Percentiles rank a stretch among this genome's conserved stretches.
These are phyloP conservation scores for Cordyceps cicadae DNA, from an alignment of 2,329 filamentous ascomycete species.

Conservation along the genomic window DNA sequence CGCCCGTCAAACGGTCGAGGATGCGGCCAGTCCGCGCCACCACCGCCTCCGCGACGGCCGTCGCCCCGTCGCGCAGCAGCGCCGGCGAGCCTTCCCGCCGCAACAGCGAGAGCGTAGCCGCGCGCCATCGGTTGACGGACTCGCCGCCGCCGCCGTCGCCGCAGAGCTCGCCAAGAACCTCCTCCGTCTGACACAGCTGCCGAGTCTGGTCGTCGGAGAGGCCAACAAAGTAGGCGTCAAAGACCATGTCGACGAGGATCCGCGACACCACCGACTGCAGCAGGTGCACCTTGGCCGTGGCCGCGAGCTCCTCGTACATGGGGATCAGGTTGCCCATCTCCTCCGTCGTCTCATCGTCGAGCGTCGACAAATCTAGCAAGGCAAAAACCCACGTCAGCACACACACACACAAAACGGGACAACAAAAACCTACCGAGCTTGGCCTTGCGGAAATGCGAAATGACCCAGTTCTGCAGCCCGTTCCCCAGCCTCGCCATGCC, in stretches of 20 bases:
- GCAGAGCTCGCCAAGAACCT: constrained; percentile 32
- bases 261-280: constrained; percentile 54
- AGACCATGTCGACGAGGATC: constrained; percentile 53
- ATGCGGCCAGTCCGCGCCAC: constrained; percentile 40
- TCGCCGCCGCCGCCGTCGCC: constrained; percentile 31
- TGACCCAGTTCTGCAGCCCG: constrained; percentile 66
- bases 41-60: constrained; percentile 32
- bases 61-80: constrained; percentile 39
- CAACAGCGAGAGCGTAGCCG: constrained; percentile 52
- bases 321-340: constrained; percentile 44
- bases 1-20: constrained; percentile 40
- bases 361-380: constrained; percentile 34
- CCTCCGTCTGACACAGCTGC: constrained; percentile 42
- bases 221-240: constrained; percentile 56
- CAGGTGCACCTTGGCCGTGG: constrained; percentile 50
- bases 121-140: constrained; percentile 58
- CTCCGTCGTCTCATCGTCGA: constrained; percentile 32
- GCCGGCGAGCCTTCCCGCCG: constrained; percentile 42
- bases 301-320: constrained; percentile 47
- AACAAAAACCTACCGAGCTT: constrained; percentile 38
- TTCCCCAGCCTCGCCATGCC: constrained; percentile 55
- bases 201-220: constrained; percentile 45
- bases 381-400: neutral
- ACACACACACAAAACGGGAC: neutral
- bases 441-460: constrained; percentile 57